Evolutionary conservation across 345 rosid genomes (phyloP).

Genomic region (Salix dunnii): DNA sequence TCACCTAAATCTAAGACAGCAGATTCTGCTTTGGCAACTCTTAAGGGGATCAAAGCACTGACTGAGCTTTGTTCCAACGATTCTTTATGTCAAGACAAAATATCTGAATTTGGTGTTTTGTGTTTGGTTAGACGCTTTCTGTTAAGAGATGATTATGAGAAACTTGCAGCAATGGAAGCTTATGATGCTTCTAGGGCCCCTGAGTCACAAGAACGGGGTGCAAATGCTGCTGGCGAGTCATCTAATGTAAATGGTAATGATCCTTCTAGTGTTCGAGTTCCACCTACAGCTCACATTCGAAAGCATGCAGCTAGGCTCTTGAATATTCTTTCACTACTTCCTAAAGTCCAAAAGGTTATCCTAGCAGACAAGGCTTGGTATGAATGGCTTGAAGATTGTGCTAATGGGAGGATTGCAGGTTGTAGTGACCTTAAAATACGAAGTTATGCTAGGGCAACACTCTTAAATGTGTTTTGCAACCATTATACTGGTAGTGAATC

Average conservation of each 20-base stretch:
- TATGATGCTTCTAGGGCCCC: conserved; percentile 82
- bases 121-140: conserved; percentile 83
- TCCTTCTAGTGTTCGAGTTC: conserved; percentile 67
- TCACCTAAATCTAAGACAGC: conserved; percentile 63
- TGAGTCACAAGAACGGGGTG: conserved; percentile 50
- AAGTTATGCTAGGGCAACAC: conserved; percentile 88
- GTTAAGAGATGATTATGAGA: conserved; percentile 87
- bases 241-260: conserved; percentile 38
- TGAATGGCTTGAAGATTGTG: conserved; percentile 95
- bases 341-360: conserved; percentile 65
- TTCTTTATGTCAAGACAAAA: conserved; percentile 57
- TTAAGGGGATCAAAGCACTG: conserved; percentile 81
- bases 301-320: conserved; percentile 91
- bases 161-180: conserved; percentile 79
- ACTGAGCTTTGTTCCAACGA: conserved; percentile 74
- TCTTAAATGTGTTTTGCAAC: conserved; percentile 66
- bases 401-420: conserved; percentile 63
- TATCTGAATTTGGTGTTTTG: conserved; percentile 63
- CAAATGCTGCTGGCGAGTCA: conserved; percentile 44
- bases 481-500: conserved; percentile 36
- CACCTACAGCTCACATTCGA: conserved; percentile 84
- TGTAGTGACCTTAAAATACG: conserved; percentile 75
- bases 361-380: conserved; percentile 66
- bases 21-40: conserved; percentile 86
- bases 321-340: conserved; percentile 77